Evolutionary conservation across 2,329 filamentous ascomycete species (phyloP).

Genomic region (Calonectria honghensis): DNA sequence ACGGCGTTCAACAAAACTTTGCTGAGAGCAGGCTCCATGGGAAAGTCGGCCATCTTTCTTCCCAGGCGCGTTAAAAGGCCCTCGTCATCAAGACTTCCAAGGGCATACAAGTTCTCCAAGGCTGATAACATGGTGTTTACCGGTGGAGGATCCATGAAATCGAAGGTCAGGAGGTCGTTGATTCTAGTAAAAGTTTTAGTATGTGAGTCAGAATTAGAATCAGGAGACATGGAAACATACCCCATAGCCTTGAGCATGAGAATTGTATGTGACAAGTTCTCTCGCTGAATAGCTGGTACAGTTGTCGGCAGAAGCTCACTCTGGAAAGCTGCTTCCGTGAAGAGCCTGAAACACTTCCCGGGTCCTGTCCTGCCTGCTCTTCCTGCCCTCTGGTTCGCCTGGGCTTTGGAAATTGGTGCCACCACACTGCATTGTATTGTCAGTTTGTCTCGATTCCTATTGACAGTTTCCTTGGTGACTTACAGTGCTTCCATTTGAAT

Average conservation of each 20-base stretch:
- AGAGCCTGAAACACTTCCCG: conserved; percentile 95
- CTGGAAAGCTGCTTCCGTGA: conserved; percentile 96
- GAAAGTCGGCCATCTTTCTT: conserved; percentile 98
- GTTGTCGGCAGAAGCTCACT: conserved; percentile 98
- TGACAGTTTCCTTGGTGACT: too few relatives aligned
- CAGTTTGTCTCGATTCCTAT: too few relatives aligned
- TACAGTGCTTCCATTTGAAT: conserved; percentile 83
- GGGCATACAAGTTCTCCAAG: conserved; percentile 93
- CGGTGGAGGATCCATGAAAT: conserved; percentile 99
- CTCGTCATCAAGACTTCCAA: conserved; percentile 95
- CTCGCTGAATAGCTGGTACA: conserved; percentile 96
- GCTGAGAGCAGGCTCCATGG: conserved; percentile 94
- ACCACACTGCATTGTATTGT: too few relatives aligned
- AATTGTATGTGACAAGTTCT: conserved; percentile 94
- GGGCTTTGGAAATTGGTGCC: conserved; percentile 76
- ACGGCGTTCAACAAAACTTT: conserved; percentile 93
- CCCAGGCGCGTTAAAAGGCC: conserved; percentile 93
- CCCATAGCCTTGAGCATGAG: conserved; percentile 99
- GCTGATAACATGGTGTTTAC: conserved; percentile 99
- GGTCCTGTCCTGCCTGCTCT: conserved; percentile 95
- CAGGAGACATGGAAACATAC: background rate
- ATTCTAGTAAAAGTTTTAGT: conserved; percentile 68
- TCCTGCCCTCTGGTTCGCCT: conserved; percentile 95
- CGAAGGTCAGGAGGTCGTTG: conserved; percentile 96
- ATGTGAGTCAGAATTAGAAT: background rate